These are phyloP conservation scores for Hanseniaspora jakobsenii DNA, from an alignment of 805 yeast genomes.

Conservation along the genomic window DNA sequence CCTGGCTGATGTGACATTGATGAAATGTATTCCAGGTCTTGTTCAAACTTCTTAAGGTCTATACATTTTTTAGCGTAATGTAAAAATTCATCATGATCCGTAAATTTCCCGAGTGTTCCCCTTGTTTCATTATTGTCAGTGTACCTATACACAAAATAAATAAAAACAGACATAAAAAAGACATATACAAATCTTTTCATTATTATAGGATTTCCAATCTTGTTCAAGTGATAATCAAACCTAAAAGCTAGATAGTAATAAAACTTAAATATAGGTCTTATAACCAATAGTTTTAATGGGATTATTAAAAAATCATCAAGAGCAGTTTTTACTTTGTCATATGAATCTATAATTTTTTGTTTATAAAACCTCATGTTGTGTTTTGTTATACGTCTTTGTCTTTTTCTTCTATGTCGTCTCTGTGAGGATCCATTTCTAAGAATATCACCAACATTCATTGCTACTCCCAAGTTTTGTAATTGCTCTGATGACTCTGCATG, in stretches of 20 bases:
- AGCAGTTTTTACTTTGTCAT: constrained; percentile 19
- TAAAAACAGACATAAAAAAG: constrained; percentile 43
- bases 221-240: constrained; percentile 46
- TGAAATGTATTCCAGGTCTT: constrained; percentile 57
- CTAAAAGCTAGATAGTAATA: constrained; percentile 29
- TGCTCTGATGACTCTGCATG: too few relatives aligned
- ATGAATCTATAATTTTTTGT: background rate
- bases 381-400: background rate
- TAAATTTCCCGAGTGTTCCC: constrained; percentile 45
- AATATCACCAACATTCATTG: too few relatives aligned
- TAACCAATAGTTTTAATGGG: constrained; percentile 31
- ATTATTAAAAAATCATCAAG: constrained; percentile 27
- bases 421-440: too few relatives aligned
- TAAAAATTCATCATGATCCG: constrained; percentile 43
- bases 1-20: constrained; percentile 83
- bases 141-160: constrained; percentile 47
- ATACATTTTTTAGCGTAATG: constrained; percentile 40
- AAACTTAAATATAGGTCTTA: constrained; percentile 38
- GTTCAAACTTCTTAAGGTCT: constrained; percentile 47
- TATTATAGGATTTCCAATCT: constrained; percentile 76
- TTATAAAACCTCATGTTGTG: background rate
- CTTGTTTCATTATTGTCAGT: constrained; percentile 35
- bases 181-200: constrained; percentile 68
- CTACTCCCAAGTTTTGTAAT: too few relatives aligned
- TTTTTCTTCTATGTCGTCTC: constrained; percentile 10